Conservation (phyloP, 257 asterid species). For the Petrea volubilis region DNA sequence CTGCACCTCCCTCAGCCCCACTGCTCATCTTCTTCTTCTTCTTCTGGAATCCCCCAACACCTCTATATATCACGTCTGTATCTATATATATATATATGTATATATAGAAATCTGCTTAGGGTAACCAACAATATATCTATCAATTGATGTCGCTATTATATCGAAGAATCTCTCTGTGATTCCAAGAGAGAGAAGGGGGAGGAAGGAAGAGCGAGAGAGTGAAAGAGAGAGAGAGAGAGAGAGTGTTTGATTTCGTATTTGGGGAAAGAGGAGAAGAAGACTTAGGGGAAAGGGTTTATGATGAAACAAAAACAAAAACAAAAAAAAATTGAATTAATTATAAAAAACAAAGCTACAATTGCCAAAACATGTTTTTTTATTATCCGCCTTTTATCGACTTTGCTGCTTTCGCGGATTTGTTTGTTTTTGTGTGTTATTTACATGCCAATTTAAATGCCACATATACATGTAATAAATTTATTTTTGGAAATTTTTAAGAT, state of each 20-base stretch:
- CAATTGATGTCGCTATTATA: conserved; percentile 19
- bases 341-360: no score
- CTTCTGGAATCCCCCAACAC: conserved; percentile 36
- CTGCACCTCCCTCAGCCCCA: conserved; percentile 66
- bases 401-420: no score
- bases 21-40: conserved; percentile 57
- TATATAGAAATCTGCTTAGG: conserved; percentile 24
- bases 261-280: conserved; percentile 27
- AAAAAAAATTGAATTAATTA: no score
- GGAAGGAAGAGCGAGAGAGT: not conserved
- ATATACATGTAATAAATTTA: no score
- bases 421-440: no score
- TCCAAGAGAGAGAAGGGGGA: conserved; percentile 21
- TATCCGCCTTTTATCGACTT: no score
- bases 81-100: no score
- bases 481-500: no score
- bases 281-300: no score
- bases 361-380: no score
- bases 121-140: not conserved
- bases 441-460: no score
- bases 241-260: conserved; percentile 27
- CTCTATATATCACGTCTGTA: conserved; percentile 15
- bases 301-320: no score
- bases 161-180: conserved; percentile 12
- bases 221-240: not conserved